Conservation (phyloP, 768 basidiomycete species). For the Suillus hirtellus region DNA sequence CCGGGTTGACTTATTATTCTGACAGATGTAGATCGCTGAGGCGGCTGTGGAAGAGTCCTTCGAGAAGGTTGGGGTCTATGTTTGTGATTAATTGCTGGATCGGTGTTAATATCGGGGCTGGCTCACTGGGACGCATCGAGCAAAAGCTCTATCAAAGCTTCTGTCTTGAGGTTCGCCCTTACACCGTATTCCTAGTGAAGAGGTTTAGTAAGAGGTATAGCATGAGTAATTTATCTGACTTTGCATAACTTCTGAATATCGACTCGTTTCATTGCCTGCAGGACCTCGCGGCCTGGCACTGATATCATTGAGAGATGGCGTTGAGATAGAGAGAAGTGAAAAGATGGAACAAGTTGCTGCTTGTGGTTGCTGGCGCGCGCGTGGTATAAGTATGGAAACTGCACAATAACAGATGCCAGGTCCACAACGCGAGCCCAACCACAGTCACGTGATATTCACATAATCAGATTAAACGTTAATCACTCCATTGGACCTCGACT, state of each 20-base stretch:
- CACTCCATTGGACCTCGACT: neutral
- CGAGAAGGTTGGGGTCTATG: slow-evolving; percentile 29
- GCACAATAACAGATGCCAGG: slow-evolving; percentile 42
- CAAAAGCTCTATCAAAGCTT: slow-evolving; percentile 74
- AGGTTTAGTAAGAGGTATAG: slow-evolving; percentile 19
- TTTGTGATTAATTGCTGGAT: slow-evolving; percentile 35
- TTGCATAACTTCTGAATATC: slow-evolving; percentile 65
- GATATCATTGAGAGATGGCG: slow-evolving; percentile 36
- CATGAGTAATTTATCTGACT: slow-evolving; percentile 34
- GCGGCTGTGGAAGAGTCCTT: slow-evolving; percentile 19
- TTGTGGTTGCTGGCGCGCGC: slow-evolving; percentile 15
- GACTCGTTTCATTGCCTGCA: slow-evolving; percentile 53
- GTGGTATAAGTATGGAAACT: slow-evolving; percentile 47
- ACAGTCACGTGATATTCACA: slow-evolving; percentile 34
- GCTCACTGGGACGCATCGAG: slow-evolving; percentile 50
- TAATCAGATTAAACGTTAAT: neutral
- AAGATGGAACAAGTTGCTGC: slow-evolving; percentile 10
- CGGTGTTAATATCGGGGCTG: slow-evolving; percentile 35
- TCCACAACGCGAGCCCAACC: slow-evolving; percentile 53
- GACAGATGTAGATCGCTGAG: slow-evolving; percentile 34
- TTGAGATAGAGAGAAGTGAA: slow-evolving; percentile 15
- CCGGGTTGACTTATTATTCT: slow-evolving; percentile 32
- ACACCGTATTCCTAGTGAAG: slow-evolving; percentile 68
- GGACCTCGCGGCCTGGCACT: slow-evolving; percentile 43
- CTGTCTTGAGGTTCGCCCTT: slow-evolving; percentile 80